Conservation (phyloP, 2,329 filamentous ascomycete species). For the Dothistroma septosporum region DNA sequence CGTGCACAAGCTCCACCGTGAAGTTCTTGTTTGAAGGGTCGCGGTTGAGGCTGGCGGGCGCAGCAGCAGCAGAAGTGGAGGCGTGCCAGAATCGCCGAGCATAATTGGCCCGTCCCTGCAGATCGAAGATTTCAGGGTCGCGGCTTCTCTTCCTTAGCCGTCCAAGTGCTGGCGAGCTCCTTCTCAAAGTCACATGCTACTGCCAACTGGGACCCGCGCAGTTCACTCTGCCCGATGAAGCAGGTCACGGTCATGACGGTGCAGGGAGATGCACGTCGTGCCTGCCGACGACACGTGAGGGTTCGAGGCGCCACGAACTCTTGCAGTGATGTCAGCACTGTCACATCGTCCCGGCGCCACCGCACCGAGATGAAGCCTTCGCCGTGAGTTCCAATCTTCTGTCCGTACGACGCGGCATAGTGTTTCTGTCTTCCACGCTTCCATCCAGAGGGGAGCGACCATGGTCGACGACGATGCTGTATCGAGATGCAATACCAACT, state of each 20-base stretch:
- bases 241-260: neutral
- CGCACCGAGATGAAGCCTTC: no score
- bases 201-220: neutral
- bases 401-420: no score
- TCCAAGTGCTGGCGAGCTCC: neutral
- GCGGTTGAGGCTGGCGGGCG: neutral
- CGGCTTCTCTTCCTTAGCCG: neutral
- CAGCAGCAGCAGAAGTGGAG: no score
- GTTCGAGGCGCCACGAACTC: no score
- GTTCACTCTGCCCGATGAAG: neutral
- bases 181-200: no score
- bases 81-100: neutral
- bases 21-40: neutral
- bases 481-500: neutral
- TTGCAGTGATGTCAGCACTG: neutral
- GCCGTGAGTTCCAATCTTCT: neutral
- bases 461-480: neutral
- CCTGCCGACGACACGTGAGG: no score
- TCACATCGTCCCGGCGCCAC: neutral
- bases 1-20: slow-evolving; percentile 1
- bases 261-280: neutral
- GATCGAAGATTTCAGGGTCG: neutral
- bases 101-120: neutral
- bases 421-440: no score
- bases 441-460: neutral